phyloP scores from a whole-genome alignment of 225 moss, liverwort and hornwort species.

The Pseudoscleropodium purum region DNA sequence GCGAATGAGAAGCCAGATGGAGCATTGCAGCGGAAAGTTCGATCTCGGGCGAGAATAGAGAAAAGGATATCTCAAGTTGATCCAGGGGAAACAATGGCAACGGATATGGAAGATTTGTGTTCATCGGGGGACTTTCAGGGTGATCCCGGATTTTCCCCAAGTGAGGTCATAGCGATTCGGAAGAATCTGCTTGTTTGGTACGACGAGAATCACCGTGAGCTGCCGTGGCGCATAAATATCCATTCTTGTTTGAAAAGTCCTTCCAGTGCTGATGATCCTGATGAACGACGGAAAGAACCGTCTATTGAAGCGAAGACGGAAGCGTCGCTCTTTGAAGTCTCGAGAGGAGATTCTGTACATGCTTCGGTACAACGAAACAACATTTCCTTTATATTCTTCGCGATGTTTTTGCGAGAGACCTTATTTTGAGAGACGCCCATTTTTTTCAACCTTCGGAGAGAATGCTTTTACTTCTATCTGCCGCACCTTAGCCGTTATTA shows the following conservation, averaged over 20 bases:
- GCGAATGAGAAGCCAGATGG: not conserved
- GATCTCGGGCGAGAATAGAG: not conserved
- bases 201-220: conserved; percentile 65
- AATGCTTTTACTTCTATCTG: not conserved
- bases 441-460: not conserved
- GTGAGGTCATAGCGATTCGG: conserved; percentile 45
- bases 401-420: not conserved
- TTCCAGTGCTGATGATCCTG: not conserved
- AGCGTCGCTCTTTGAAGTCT: not conserved
- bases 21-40: not conserved
- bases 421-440: not conserved
- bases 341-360: not conserved
- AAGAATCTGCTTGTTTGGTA: conserved; percentile 72
- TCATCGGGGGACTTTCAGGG: not conserved
- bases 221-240: conserved; percentile 80
- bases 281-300: not conserved
- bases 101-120: conserved; percentile 42
- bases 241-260: conserved; percentile 26
- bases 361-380: not conserved
- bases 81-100: not conserved
- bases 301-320: conserved; percentile 1
- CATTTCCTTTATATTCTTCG: not conserved
- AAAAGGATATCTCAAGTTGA: not conserved
- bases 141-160: conserved; percentile 14
- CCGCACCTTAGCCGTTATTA: not conserved